phyloP scores from a whole-genome alignment of 2,329 filamentous ascomycete genomes.

The Fusarium falciforme region DNA sequence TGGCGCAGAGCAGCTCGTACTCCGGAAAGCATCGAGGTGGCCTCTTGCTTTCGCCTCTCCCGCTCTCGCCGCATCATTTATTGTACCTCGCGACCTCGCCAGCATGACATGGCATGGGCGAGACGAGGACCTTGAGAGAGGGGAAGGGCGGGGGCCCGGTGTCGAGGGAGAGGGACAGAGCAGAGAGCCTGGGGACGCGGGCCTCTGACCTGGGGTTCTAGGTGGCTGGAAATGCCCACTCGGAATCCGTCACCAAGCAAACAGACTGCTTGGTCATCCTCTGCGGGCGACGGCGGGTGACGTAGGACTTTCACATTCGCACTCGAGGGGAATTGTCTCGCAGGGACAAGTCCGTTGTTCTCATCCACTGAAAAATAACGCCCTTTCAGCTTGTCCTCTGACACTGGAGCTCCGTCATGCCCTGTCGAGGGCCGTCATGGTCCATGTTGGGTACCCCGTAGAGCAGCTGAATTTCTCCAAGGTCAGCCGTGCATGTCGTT shows the following conservation, averaged over 20 bases:
- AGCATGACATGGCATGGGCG: not conserved
- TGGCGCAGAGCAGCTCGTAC: not conserved
- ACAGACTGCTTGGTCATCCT: constrained; percentile 16
- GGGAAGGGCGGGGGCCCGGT: not conserved
- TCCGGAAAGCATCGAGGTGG: constrained; percentile 24
- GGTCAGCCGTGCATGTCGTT: not conserved
- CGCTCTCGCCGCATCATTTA: constrained; percentile 16
- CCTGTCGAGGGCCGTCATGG: not conserved
- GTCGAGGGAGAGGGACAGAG: not conserved
- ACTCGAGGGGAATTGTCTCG: constrained; percentile 18
- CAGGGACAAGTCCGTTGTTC: constrained; percentile 1
- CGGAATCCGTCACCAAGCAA: constrained; percentile 9
- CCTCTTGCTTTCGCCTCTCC: constrained; percentile 28
- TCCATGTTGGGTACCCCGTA: not conserved
- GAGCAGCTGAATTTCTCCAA: not conserved
- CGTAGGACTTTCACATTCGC: constrained; percentile 26
- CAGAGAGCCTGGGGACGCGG: constrained; percentile 8
- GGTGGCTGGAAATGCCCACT: constrained; percentile 27
- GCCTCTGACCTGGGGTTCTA: constrained; percentile 7
- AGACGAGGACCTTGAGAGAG: not conserved
- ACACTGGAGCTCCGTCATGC: not conserved
- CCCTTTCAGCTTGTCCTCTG: constrained; percentile 10
- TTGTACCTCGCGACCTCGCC: not conserved
- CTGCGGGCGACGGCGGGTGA: constrained; percentile 18
- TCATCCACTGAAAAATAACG: constrained; percentile 1